Base-by-base conservation (phyloP, 129 eudicot species). In the Helianthus tuberosus region DNA sequence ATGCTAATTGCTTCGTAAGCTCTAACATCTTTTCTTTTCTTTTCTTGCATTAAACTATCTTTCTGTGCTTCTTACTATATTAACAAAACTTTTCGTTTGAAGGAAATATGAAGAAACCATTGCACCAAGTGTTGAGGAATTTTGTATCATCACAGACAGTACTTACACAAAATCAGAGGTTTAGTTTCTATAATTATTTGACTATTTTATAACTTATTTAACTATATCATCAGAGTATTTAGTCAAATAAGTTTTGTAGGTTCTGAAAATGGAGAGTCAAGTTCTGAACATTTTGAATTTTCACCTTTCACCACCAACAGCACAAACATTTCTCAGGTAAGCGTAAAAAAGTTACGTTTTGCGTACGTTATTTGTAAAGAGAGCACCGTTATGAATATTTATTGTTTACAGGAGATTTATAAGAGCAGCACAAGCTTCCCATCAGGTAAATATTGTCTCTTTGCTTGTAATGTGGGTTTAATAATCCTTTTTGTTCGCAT, bases 1-100 rank as follows among this genome's bases (percentile, higher is more conserved):
- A 87, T 90, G 96, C 84, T 87, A 50, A 81, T 90, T 76, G 96
- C 96, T 65, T 90, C 96, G 96, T 90, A 90, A 87, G 96, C 68
- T 62, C 79, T 64, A 75, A 38, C 32, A 17, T 69, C 51, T 54
- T 65, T 75, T 81, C 47, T 54, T 65, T 75, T 81, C 47, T 58
- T 41, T 29, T 15, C 20, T n/a, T 47, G 23, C 69, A 8, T 39
- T n/a, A 17, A 32, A 64, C 16, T 27, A 43, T 43, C 4, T 53
- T 8, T 15, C 17, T 43, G 39, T 55, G 29, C 12, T 6, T 27
- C 27, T 17, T 60, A 47, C 41, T 17, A 39, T 8, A 44, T 51
- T 71, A 15, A 78, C 43, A 54, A 23, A 54, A 10, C 44, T 72
- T 44, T 61, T 13, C 76, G 60, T 27, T 77, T 74, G 32, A 64